phyloP scores from a whole-genome alignment of 371 early-diverging fungal genomes.

The Fennellomyces sp. region DNA sequence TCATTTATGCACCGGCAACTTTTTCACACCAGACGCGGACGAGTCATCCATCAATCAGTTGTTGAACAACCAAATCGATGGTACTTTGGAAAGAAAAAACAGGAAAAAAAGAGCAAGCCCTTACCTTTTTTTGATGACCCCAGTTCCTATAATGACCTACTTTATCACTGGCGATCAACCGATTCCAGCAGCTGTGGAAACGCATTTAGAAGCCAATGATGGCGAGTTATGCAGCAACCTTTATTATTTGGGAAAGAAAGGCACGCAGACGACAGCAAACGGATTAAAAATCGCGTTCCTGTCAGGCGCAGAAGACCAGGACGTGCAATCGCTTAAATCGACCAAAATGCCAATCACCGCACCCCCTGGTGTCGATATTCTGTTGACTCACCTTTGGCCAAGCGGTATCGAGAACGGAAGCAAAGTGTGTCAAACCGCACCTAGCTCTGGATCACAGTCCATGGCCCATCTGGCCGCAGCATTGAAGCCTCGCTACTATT shows the following conservation, averaged over 20 bases:
- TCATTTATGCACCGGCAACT: conserved; percentile 79
- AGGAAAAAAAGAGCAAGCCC: not conserved
- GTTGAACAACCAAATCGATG: conserved; percentile 56
- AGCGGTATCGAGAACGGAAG: conserved; percentile 43
- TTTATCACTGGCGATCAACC: conserved; percentile 67
- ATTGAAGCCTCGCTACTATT: conserved; percentile 87
- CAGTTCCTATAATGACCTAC: conserved; percentile 81
- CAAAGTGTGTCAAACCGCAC: not conserved
- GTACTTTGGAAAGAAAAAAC: conserved; percentile 31
- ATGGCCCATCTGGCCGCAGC: conserved; percentile 52
- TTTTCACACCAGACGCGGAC: conserved; percentile 60
- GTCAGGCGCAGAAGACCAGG: conserved; percentile 52
- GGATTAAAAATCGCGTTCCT: conserved; percentile 78
- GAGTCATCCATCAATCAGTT: conserved; percentile 55
- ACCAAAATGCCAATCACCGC: conserved; percentile 28
- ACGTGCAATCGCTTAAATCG: conserved; percentile 22
- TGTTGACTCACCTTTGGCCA: conserved; percentile 85
- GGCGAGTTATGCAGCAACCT: conserved; percentile 83
- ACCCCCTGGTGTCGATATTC: conserved; percentile 75
- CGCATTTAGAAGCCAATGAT: conserved; percentile 55
- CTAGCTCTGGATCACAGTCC: conserved; percentile 23
- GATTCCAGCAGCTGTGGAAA: conserved; percentile 59
- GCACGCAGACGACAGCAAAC: conserved; percentile 71
- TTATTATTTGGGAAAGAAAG: conserved; percentile 71
- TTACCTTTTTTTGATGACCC: not conserved